Evolutionary conservation across 208 protist species (phyloP), one percentile per base, ranked within the genome.

Genomic region (Leishmania tarentolae): DNA sequence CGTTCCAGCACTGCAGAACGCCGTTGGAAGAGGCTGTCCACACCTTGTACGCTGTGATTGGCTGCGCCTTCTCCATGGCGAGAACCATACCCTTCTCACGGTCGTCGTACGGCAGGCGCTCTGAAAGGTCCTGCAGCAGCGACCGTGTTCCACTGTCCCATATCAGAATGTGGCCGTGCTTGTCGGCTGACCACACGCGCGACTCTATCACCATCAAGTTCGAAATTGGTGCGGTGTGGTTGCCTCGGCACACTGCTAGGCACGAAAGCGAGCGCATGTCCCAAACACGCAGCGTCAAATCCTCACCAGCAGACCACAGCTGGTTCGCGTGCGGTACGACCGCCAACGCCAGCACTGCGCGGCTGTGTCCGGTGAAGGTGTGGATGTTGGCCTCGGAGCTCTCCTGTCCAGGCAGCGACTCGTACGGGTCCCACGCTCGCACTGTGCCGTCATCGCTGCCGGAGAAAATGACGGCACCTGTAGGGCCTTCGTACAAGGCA

Each of bases 101-200:
- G 44, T 80, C 84, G 63, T 79, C 75, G 56, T 72, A 78, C 13
- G 86, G 84, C 80, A 92, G 86, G 40, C 86, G 85, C 24, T 66
- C 71, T 21, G 91, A 82, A 74, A 97, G 69, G 63, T 96, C 90
- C 79, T 94, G 89, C 46, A 97, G 78, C 28, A 90, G 83, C 19
- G 86, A 83, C 28, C 92, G 84, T 9, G 90, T 95, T 52, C 88
- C 91, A 61, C 94, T 81, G 81, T 98, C 93, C 94, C 95, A 98
- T 57, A 98, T 63, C 65, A 94, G 63, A 47, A 97, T 86, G 75
- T 86, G 86, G 7, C 95, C 95, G 77, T 94, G 90, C 76, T 93
- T 93, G 75, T 96, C 95, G n/a, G 88, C 95, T 37, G 88, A 92
- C 94, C 95, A 98, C 70, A 98, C 80, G 59, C 95, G 91, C 7